phyloP scores from a whole-genome alignment of 495 filamentous ascomycete genomes.

The Aspergillus carlsbadensis region DNA sequence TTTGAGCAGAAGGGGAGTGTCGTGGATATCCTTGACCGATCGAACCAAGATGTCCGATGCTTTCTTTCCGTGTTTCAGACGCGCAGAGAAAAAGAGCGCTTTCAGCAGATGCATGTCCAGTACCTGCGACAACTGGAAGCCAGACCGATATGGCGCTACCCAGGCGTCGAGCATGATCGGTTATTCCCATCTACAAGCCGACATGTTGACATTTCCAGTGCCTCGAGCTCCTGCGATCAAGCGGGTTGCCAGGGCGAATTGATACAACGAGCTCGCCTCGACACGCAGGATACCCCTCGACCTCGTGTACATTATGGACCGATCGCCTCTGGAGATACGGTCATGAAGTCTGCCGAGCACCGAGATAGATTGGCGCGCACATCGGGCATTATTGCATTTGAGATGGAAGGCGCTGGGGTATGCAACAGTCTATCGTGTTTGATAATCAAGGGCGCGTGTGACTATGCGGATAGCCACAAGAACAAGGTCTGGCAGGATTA shows the following conservation, averaged over 20 bases:
- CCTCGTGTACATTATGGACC: constrained; percentile 20
- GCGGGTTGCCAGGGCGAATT: background rate
- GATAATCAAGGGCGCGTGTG: constrained; percentile 37
- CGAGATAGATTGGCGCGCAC: constrained; percentile 23
- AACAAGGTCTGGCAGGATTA: constrained; percentile 11
- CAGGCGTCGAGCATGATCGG: background rate
- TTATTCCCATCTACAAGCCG: background rate
- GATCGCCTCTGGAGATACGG: constrained; percentile 30
- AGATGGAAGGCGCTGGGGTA: constrained; percentile 41
- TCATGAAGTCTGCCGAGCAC: constrained; percentile 30
- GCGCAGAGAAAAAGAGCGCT: background rate
- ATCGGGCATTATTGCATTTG: constrained; percentile 33
- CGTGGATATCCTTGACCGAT: background rate
- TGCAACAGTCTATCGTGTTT: constrained; percentile 33
- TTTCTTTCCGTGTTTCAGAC: background rate
- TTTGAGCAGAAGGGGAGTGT: background rate
- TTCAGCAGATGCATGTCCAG: background rate
- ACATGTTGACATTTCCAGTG: too few relatives aligned
- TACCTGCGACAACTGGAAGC: background rate
- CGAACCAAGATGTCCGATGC: background rate
- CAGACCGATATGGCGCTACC: background rate
- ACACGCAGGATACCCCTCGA: background rate
- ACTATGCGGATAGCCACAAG: constrained; percentile 44
- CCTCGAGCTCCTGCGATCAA: too few relatives aligned
- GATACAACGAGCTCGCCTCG: background rate